Base-by-base conservation (phyloP, 2,329 filamentous ascomycete species). In the Neopestalotiopsis sp. region DNA sequence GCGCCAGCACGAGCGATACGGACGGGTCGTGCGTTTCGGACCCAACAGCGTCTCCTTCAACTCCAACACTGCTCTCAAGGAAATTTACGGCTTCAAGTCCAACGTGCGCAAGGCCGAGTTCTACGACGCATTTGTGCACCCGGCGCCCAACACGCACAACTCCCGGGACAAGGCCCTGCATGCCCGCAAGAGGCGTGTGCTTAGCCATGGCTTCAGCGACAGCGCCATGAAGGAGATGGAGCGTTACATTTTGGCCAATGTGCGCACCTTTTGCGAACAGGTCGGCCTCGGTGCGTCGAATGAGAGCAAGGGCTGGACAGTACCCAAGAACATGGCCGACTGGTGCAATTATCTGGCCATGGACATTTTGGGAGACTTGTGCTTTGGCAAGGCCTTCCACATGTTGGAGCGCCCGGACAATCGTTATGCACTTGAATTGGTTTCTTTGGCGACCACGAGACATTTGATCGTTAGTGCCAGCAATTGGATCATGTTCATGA, bases 11-110 rank as follows among this genome's bases (percentile, higher is more conserved):
- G 82, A 90, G 73, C 85, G 86, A 76, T 94, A 97, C 75, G 92
- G 89, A 73, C 82, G 84, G n/a, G 79, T 90, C 65, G 91, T 95
- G n/a, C 92, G 94, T 34, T 93, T 92, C 72, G 92, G 92, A 0
- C 94, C 94, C 59, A 94, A 94, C 79, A 89, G 88, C 70, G 82
- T 97, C 57, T 93, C 91, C 1, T 89, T 97, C 82, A 95, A 96
- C 84, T 91, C 89, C 67, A 87, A 87, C 70, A 86, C 86, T 7
- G 91, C 92, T 0, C 83, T 93, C 69, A 89, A 89, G 77, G 86
- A 89, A 20, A 91, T 92, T 70, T 90, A 91, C 79, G 88, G 89
- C 72, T 89, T 90, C 82, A 84, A 84, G 63, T 79, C 87, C 77
- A 90, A 90, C 70, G 88, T 91, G 38, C 83, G 86, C 79, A 93